Conservation (phyloP, 2,329 filamentous ascomycete genomes). For the Atkinsonella hypoxylon region DNA sequence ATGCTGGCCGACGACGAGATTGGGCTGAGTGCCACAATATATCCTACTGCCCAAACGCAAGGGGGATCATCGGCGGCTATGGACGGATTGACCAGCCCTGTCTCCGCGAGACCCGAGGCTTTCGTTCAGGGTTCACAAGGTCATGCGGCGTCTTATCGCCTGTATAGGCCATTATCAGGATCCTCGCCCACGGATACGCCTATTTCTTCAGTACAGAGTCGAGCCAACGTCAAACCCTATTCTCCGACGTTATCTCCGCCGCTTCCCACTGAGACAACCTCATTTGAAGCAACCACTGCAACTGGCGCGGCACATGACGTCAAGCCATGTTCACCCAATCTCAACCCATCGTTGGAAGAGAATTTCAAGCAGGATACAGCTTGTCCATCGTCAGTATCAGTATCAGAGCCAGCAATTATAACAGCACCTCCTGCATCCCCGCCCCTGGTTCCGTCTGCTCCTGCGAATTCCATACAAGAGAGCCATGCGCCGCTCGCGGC, state of each 20-base stretch:
- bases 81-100: neutral
- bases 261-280: too few species aligned
- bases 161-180: conserved; percentile 16
- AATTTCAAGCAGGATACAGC: neutral
- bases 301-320: neutral
- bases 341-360: neutral
- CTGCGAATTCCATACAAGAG: neutral
- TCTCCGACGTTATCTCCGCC: too few species aligned
- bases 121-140: neutral
- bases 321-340: neutral
- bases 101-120: neutral
- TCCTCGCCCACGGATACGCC: neutral
- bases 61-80: neutral
- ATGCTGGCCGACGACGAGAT: conserved; percentile 4
- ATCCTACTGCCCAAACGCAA: neutral
- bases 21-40: conserved; percentile 4
- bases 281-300: neutral
- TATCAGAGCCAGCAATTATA: neutral
- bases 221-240: too few species aligned
- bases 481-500: neutral
- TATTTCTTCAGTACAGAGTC: too few species aligned
- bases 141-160: conserved; percentile 14
- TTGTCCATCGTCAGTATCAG: neutral
- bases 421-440: neutral
- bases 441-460: neutral